Base-by-base conservation (phyloP, 2,329 filamentous ascomycete species). In the Ceratocystis smalleyi region DNA sequence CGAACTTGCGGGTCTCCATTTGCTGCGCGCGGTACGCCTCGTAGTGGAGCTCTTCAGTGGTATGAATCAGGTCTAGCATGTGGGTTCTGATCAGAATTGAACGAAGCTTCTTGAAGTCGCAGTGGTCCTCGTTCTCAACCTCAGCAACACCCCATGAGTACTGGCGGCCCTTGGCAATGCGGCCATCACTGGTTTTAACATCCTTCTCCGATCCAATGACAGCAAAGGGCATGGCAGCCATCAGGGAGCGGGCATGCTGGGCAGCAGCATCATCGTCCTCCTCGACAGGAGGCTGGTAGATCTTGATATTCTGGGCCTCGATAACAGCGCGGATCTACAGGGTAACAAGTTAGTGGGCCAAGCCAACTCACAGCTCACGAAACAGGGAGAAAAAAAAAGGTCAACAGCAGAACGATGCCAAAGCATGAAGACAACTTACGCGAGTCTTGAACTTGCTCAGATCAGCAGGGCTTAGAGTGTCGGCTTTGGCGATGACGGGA, bases 1-100 rank as follows among this genome's bases (percentile, higher is more conserved):
- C 94, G 71, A 99, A 97, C 79, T 99, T 99, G 79, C 94, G 86
- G 61, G 94, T 99, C 82, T 99, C 94, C 94, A 99, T 99, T 79
- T 99, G 95, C 77, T 95, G 90, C 64, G 94, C 94, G 72, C 94
- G 92, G 82, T 99, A 99, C 67, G 90, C 92, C 78, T 99, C 94
- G 81, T 99, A 99, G 83, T 99, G 94, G 72, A 91, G 86, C 82
- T 99, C 94, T 79, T 99, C 94, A 70, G 94, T 99, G 69, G 95
- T 99, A 82, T 99, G 94, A 75, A 99, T 99, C 69, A 99, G 88
- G 75, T 99, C 94, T 72, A 99, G 85, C 94, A 99, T 99, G 81
- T 99, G 94, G 61, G 92, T 96, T 76, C 94, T 90, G 80, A 99
- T 97, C 70, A 99, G 83, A 72, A 99, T 97, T 60, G 92, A 96